Evolutionary conservation across 768 basidiomycete species (phyloP).

Genomic region (Tricholoma sp.): DNA sequence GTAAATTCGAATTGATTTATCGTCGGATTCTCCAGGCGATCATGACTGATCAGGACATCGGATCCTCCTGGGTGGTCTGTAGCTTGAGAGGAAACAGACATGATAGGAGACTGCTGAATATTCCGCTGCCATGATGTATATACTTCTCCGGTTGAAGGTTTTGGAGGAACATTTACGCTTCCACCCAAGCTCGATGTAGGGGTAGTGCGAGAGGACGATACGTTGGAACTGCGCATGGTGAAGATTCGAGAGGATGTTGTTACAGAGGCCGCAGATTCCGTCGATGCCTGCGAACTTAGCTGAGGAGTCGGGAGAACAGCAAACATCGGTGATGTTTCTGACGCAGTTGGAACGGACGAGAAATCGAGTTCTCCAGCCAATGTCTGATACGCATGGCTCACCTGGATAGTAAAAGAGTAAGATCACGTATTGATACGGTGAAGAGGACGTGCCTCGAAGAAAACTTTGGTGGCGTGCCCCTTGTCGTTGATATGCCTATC

Average conservation of each 20-base stretch:
- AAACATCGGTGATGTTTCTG: conserved; percentile 1
- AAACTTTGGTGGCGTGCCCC: conserved; percentile 47
- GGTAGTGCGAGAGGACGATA: conserved; percentile 21
- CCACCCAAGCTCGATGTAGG: conserved; percentile 24
- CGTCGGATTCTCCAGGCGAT: not conserved
- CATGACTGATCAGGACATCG: not conserved
- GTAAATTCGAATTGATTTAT: not conserved
- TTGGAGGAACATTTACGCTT: conserved; percentile 15
- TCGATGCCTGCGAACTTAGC: conserved; percentile 15
- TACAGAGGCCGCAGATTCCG: conserved; percentile 22
- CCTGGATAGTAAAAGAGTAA: conserved; percentile 26
- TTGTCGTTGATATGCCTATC: conserved; percentile 54
- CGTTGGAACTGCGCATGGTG: conserved; percentile 17
- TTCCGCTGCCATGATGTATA: not conserved
- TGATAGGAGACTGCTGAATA: not conserved
- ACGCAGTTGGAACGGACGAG: conserved; percentile 9
- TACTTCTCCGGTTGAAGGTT: not conserved
- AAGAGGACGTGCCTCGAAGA: conserved; percentile 46
- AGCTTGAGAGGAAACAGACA: not conserved
- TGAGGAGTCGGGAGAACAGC: conserved; percentile 10
- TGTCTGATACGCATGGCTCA: conserved; percentile 51
- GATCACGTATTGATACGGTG: conserved; percentile 2
- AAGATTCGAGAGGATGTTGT: conserved; percentile 26
- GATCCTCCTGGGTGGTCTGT: not conserved
- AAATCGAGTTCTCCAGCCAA: conserved; percentile 37